Base-by-base conservation (phyloP, 2,329 filamentous ascomycete species). In the Beauveria medogensis region DNA sequence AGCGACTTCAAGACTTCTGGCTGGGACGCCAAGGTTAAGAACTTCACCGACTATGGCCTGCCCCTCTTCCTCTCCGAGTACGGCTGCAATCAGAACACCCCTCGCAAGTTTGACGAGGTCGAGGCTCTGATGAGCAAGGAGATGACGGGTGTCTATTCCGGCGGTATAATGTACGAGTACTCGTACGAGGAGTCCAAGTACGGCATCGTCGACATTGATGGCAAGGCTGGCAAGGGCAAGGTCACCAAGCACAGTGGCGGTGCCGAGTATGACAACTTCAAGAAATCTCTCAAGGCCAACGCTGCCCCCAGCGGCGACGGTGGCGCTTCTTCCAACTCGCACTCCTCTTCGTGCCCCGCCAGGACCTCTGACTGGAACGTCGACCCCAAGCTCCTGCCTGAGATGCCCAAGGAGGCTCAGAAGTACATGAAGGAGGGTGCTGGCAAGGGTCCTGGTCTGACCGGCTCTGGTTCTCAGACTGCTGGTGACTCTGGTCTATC, bases 81-180 rank as follows among this genome's bases (percentile, higher is more conserved):
- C 72, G 94, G 94, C 64, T 99, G 94, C 80, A 91, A 72, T 76
- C 88, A 83, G 71, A 92, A 90, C 80, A 84, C 79, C 63, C 72
- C 73, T 52, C 92, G 93, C 68, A 79, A 88, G 70, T 99, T 96
- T 70, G 80, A 85, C 63, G 93, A 97, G 78, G 77, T 97, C 57
- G 75, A 75, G 53, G 81, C 92, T 51, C 81, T 99, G 62, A 97
- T 97, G 87, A 84, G 79, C 75, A 76, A 75, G 22, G 73, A 96
- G 63, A 97, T 97, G 93, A 92, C 88, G 8, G 68, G 74, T 20
- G 92, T 97, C 69, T 97, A 96, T 83, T 97, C 92, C 46, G 94
- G 94, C 69, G 94, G 94, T 73, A 84, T 99, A 44, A 90, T 97
- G 74, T 99, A 97, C 78, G 92, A 97, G 77, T 99, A 96, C 80